Percentiles rank a stretch among this genome's conserved stretches.
These are phyloP conservation scores for Phytophthora macrochlamydospora DNA, from an alignment of 352 stramenopile species.

Conservation along the genomic window DNA sequence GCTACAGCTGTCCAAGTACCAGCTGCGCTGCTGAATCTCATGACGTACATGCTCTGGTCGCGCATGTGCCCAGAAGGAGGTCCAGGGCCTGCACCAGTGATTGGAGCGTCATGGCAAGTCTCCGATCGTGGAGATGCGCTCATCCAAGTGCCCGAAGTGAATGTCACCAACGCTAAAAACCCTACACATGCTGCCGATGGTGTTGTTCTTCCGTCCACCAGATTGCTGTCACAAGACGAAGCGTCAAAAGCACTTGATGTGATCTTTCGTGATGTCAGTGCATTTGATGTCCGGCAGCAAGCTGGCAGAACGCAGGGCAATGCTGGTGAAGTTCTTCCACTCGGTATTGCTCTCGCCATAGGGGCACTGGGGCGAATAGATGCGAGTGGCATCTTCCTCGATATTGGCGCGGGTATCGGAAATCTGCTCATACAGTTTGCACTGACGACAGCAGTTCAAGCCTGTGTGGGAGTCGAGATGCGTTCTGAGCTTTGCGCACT, in stretches of 20 bases:
- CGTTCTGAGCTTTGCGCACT: slow-evolving; percentile 4
- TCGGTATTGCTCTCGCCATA: slow-evolving; percentile 1
- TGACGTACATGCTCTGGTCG: too few relatives aligned
- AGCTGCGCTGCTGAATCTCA: too few relatives aligned
- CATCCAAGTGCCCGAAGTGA: not conserved
- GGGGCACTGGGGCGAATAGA: not conserved
- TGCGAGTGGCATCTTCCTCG: slow-evolving; percentile 3
- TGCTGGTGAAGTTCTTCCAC: not conserved
- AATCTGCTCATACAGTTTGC: slow-evolving; percentile 10
- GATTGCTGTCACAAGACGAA: not conserved
- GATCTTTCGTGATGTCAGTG: not conserved
- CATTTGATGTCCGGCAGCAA: slow-evolving; percentile 1
- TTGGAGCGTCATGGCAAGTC: too few relatives aligned
- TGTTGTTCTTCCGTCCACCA: not conserved
- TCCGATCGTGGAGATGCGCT: too few relatives aligned
- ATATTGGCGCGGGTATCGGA: slow-evolving; percentile 10
- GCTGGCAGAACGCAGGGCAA: slow-evolving; percentile 1
- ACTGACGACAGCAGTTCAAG: not conserved
- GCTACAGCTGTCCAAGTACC: too few relatives aligned
- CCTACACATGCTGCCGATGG: not conserved
- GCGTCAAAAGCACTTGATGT: not conserved
- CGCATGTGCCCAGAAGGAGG: too few relatives aligned
- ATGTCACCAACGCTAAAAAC: not conserved
- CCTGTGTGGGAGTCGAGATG: slow-evolving; percentile 2
- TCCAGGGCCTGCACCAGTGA: too few relatives aligned